Evolutionary conservation across 495 filamentous ascomycete species (phyloP).

Genomic region (Aspergillus affinis): DNA sequence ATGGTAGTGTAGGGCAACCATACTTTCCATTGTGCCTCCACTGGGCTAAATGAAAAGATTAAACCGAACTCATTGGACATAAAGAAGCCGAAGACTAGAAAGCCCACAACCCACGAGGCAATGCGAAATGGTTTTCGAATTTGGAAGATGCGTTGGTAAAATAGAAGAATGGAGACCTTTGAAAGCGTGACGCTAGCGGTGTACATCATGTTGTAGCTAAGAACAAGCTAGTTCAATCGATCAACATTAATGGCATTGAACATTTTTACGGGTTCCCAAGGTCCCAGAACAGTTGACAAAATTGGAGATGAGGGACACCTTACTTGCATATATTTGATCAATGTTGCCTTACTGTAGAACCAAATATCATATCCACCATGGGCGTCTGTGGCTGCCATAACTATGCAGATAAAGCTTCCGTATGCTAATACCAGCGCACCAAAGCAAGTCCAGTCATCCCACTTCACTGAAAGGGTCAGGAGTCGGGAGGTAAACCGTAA

Average conservation of each 20-base stretch:
- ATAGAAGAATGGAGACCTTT: conserved; percentile 3
- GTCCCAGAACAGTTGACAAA: too few relatives aligned
- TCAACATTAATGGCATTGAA: too few relatives aligned
- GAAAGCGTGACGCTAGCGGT: background rate
- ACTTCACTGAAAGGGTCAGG: background rate
- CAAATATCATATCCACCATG: too few relatives aligned
- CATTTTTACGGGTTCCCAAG: too few relatives aligned
- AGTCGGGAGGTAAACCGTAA: conserved; percentile 1
- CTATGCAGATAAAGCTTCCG: background rate
- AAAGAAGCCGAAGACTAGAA: background rate
- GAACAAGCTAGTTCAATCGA: too few relatives aligned
- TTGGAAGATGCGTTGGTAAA: conserved; percentile 3
- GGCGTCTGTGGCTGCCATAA: background rate
- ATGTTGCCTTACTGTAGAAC: too few relatives aligned
- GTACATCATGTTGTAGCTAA: too few relatives aligned
- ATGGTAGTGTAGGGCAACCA: background rate
- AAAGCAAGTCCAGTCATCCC: conserved; percentile 1
- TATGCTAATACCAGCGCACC: conserved; percentile 6
- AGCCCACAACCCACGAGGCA: background rate
- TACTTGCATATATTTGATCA: too few relatives aligned
- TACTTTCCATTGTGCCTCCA: conserved; percentile 6
- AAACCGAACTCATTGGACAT: background rate
- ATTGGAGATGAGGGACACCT: too few relatives aligned
- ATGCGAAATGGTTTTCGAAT: background rate
- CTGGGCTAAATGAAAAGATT: conserved; percentile 1